Conservation (phyloP, 257 asterid species). For the Plantago ovata region DNA sequence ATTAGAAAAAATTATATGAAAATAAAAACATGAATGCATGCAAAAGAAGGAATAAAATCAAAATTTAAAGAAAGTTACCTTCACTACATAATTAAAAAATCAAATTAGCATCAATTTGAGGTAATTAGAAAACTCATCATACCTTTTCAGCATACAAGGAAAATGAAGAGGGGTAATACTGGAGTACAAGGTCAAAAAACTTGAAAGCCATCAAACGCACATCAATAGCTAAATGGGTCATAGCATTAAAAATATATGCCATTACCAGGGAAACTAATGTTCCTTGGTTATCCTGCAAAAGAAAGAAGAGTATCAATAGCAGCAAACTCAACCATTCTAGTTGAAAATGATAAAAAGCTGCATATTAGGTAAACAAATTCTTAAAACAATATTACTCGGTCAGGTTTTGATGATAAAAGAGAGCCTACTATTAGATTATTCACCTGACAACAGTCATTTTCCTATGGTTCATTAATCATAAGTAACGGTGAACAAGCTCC, state of each 20-base stretch:
- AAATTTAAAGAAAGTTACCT: not conserved
- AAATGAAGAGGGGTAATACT: slow-evolving; percentile 70
- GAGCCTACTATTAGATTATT: not conserved
- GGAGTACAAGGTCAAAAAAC: slow-evolving; percentile 72
- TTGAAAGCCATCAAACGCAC: slow-evolving; percentile 90
- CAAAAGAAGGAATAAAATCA: slow-evolving; percentile 1
- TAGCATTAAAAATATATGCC: slow-evolving; percentile 77
- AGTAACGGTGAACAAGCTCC: not conserved
- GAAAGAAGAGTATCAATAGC: slow-evolving; percentile 22
- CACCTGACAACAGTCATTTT: not conserved
- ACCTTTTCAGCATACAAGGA: slow-evolving; percentile 82
- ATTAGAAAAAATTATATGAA: not conserved
- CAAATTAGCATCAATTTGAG: slow-evolving; percentile 7
- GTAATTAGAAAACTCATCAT: slow-evolving; percentile 14
- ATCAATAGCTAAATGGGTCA: slow-evolving; percentile 75
- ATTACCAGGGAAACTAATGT: slow-evolving; percentile 73
- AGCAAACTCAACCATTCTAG: slow-evolving; percentile 15
- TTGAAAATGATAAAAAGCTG: slow-evolving; percentile 11
- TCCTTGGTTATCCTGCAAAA: slow-evolving; percentile 75
- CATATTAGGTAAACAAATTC: not conserved
- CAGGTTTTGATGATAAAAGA: not conserved
- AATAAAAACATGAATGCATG: slow-evolving; percentile 4
- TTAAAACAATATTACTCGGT: not conserved
- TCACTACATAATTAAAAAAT: not conserved
- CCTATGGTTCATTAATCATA: not conserved